These are phyloP conservation scores for Podospora pseudoanserina DNA, from an alignment of 495 filamentous ascomycete species.

Conservation along the genomic window DNA sequence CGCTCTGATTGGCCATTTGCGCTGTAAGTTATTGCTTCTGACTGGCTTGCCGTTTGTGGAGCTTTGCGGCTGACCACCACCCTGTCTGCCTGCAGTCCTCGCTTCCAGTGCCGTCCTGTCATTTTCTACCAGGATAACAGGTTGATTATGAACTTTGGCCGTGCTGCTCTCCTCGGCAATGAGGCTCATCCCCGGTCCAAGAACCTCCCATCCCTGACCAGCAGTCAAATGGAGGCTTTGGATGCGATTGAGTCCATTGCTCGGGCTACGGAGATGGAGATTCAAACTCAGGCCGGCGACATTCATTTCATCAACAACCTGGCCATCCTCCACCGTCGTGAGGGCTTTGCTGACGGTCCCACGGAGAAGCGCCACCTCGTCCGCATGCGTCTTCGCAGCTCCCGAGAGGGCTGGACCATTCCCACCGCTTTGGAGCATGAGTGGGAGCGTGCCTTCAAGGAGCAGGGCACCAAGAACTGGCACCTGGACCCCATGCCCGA, in stretches of 20 bases:
- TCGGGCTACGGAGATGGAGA: constrained; percentile 50
- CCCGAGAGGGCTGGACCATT: constrained; percentile 44
- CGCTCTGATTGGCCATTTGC: constrained; percentile 61
- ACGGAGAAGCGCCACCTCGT: constrained; percentile 47
- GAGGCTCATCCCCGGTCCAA: constrained; percentile 51
- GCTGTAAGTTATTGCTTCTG: constrained; percentile 43
- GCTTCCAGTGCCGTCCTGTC: constrained; percentile 52
- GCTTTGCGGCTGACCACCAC: not conserved
- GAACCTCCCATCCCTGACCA: constrained; percentile 53
- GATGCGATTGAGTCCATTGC: constrained; percentile 61
- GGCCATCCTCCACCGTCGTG: constrained; percentile 62
- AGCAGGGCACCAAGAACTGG: constrained; percentile 42
- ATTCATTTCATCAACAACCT: constrained; percentile 76
- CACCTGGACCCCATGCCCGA: constrained; percentile 51
- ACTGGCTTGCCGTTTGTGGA: not conserved
- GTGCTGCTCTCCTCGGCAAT: constrained; percentile 55
- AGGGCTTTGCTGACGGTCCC: constrained; percentile 54
- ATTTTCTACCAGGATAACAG: constrained; percentile 54
- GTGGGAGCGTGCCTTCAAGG: constrained; percentile 45
- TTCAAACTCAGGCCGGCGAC: constrained; percentile 58
- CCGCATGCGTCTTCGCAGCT: constrained; percentile 49
- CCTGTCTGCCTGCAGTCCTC: constrained; percentile 36
- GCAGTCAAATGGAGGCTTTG: constrained; percentile 58
- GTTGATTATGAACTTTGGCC: constrained; percentile 59
- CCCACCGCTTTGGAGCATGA: constrained; percentile 41